A percentile compares a stretch with the other conserved stretches of the same genome.
phyloP scores from a whole-genome alignment of 176 grass and related monocot species.

The Urochloa ruziziensis region DNA sequence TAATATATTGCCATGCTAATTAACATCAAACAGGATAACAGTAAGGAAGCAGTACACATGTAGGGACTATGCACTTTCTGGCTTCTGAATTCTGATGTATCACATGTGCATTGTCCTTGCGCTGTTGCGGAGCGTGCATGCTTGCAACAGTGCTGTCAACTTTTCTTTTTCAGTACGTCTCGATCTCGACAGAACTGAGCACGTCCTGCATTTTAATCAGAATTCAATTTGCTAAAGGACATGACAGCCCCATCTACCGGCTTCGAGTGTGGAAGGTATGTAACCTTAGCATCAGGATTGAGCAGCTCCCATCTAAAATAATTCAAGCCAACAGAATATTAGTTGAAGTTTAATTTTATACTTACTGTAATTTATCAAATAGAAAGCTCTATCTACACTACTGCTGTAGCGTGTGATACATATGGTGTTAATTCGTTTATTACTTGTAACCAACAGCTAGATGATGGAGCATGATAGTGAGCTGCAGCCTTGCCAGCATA shows the following conservation, averaged over 20 bases:
- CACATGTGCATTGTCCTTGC: too few relatives aligned
- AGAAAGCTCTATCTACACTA: not conserved
- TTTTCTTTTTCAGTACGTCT: not conserved
- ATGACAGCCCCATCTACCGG: slow-evolving; percentile 28
- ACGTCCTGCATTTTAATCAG: not conserved
- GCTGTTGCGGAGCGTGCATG: too few relatives aligned
- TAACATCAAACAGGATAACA: too few relatives aligned
- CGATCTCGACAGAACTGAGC: not conserved
- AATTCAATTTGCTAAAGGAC: not conserved
- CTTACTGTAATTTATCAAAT: too few relatives aligned
- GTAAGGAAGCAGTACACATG: too few relatives aligned
- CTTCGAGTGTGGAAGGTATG: slow-evolving; percentile 5
- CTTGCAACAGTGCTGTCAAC: not conserved
- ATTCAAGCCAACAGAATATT: not conserved
- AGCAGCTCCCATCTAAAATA: slow-evolving; percentile 43
- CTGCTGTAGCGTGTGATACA: too few relatives aligned
- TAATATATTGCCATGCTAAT: too few relatives aligned
- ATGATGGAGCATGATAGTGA: slow-evolving; percentile 36
- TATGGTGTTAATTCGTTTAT: too few relatives aligned
- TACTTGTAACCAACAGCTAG: slow-evolving; percentile 38
- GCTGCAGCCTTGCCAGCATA: slow-evolving; percentile 34
- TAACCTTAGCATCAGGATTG: slow-evolving; percentile 24
- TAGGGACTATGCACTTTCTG: too few relatives aligned
- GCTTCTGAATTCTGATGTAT: too few relatives aligned
- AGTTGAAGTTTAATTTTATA: not conserved